Conservation (phyloP, 768 basidiomycete genomes). For the Thelephora ganbajun region DNA sequence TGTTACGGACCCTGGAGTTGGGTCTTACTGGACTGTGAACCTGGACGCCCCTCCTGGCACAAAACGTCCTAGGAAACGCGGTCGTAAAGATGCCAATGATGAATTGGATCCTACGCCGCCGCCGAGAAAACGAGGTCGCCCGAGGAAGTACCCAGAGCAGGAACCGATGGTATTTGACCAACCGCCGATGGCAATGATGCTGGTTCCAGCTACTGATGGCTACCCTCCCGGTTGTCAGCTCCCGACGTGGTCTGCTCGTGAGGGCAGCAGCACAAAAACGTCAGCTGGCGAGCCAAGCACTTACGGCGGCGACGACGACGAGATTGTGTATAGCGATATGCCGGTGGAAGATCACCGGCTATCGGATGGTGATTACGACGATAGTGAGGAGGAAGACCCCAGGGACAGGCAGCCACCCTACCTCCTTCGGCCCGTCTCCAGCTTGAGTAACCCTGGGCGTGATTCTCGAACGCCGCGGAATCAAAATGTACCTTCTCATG, state of each 20-base stretch:
- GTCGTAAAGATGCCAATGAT: constrained; percentile 31
- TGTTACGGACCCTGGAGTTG: constrained; percentile 75
- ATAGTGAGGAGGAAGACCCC: neutral
- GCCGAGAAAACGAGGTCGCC: neutral
- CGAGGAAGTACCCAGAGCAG: neutral
- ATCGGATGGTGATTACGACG: neutral
- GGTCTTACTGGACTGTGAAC: constrained; percentile 87
- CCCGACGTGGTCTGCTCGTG: neutral
- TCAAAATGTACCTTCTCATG: neutral
- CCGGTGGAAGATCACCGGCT: neutral
- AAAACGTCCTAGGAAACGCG: constrained; percentile 73
- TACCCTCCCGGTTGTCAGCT: neutral
- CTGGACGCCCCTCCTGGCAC: constrained; percentile 74
- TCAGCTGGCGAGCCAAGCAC: neutral
- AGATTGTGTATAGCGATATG: neutral
- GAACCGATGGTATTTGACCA: neutral
- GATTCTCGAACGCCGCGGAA: neutral
- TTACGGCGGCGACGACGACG: neutral
- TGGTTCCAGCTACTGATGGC: neutral
- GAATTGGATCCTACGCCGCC: constrained; percentile 6
- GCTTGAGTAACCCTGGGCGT: no score
- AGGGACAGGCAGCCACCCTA: neutral
- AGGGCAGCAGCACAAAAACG: neutral
- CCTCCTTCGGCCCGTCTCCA: neutral
- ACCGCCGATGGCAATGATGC: neutral